Base-by-base conservation (phyloP, 2,329 filamentous ascomycete species). In the Sporothrix pallida region DNA sequence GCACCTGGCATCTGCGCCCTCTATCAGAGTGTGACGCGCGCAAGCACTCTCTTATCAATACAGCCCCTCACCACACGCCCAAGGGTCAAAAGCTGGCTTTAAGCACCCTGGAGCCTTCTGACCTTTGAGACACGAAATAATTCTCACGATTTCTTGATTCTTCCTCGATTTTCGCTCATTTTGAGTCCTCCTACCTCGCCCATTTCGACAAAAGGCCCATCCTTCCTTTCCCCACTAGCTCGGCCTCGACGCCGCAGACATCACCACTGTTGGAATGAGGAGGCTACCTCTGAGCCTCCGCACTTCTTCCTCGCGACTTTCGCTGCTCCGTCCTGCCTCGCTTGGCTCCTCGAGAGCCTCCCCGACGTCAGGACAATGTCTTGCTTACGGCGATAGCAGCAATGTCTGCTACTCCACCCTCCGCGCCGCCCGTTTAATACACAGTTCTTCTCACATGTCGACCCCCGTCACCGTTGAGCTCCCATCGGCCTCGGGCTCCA, bases 241-340 rank as follows among this genome's bases (percentile, higher is more conserved):
- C 58, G 68, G 60, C 68, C 48, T 26, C 44, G 65, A 56, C 54
- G 56, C 58, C 26, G 44, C 9, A 10, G 20, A 50, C 44, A 58
- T 44, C 56, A 13, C 50, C 44, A 31, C 80, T 81, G 83, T 80
- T 81, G 83, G 83, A 80, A 85, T 86, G 84, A 84, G 82, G 81
- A 84, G 81, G 80, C 77, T 81, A 81, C 77, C 79, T 79, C 78
- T 80, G 76, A 78, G 78, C 77, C 76, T 80, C 77, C 79, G 80
- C 79, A 80, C 79, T 76, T 81, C 78, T 74, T 67, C 56, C 56
- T 23, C 75, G 72, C 75, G 60, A 70, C 73, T 67, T n/a, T 37
- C 56, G 52, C 67, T 70, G 26, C 62, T 17, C 20, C 23, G 70
- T 56, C 48, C 72, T 60, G 63, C 73, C 12, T 46, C 50, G 44